Conservation (phyloP, 2,329 filamentous ascomycete genomes). For the Pyrenophora tritici-repentis region DNA sequence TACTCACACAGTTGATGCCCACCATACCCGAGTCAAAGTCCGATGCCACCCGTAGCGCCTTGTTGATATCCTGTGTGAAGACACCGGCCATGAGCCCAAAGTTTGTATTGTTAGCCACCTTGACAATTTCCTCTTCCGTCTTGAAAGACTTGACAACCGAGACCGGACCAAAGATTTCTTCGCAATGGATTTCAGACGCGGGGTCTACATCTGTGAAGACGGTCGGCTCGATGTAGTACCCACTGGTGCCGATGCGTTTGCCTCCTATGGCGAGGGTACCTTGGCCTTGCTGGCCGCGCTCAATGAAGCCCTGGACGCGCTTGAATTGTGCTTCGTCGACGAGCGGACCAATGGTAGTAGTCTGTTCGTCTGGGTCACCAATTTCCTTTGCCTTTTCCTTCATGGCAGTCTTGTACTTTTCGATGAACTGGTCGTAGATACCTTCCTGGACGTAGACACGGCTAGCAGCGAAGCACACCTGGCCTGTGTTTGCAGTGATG, state of each 20-base stretch:
- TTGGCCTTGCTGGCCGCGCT: slow-evolving; percentile 37
- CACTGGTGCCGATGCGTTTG: slow-evolving; percentile 36
- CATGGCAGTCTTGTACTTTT: slow-evolving; percentile 44
- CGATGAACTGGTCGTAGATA: slow-evolving; percentile 46
- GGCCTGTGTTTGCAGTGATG: slow-evolving; percentile 47
- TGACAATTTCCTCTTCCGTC: slow-evolving; percentile 48
- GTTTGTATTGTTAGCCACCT: slow-evolving; percentile 46
- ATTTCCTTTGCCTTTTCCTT: slow-evolving; percentile 37
- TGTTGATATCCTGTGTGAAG: slow-evolving; percentile 49
- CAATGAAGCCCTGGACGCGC: slow-evolving; percentile 43
- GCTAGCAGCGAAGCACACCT: slow-evolving; percentile 47
- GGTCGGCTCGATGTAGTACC: slow-evolving; percentile 44
- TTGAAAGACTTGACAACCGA: slow-evolving; percentile 44
- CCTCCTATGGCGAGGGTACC: slow-evolving; percentile 44
- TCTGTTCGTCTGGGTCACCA: slow-evolving; percentile 37
- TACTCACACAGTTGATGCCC: slow-evolving; percentile 41
- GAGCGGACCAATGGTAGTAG: slow-evolving; percentile 42
- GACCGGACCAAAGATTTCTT: slow-evolving; percentile 49
- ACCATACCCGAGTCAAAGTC: slow-evolving; percentile 45
- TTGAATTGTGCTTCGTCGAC: slow-evolving; percentile 44
- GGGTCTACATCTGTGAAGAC: slow-evolving; percentile 44
- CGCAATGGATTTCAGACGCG: slow-evolving; percentile 42
- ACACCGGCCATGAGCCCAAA: slow-evolving; percentile 48
- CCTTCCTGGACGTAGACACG: slow-evolving; percentile 49
- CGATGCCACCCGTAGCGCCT: slow-evolving; percentile 38